Conservation (phyloP, 495 filamentous ascomycete genomes). For the Hypomontagnella submonticulosa region DNA sequence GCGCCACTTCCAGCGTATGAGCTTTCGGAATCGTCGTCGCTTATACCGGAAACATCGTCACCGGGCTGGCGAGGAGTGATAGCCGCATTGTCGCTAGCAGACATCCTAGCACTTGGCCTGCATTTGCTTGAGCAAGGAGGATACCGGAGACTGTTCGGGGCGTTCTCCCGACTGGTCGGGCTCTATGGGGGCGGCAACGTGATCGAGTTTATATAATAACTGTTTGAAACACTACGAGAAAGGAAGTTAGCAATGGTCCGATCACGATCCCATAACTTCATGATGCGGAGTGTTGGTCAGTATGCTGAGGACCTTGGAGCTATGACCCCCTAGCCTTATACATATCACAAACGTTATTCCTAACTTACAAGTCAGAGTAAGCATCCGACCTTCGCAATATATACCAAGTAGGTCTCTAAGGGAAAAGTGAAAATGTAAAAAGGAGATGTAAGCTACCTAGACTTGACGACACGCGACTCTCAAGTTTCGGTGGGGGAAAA, state of each 20-base stretch:
- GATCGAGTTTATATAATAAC: not conserved
- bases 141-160: not conserved
- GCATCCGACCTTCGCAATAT: constrained; percentile 4
- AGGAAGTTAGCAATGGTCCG: constrained; percentile 21
- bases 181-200: not conserved
- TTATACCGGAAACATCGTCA: constrained; percentile 6
- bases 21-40: constrained; percentile 33
- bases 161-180: constrained; percentile 2
- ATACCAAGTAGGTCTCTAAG: not conserved
- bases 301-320: constrained; percentile 19
- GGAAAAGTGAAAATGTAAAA: constrained; percentile 8
- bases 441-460: too few relatives aligned
- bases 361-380: constrained; percentile 7
- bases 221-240: constrained; percentile 7
- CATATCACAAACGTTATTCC: not conserved
- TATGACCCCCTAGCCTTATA: not conserved
- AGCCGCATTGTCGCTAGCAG: constrained; percentile 4
- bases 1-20: constrained; percentile 17
- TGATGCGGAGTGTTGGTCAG: not conserved
- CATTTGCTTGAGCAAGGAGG: constrained; percentile 14
- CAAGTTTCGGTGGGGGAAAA: constrained; percentile 22
- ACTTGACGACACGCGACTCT: constrained; percentile 32
- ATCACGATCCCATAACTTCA: not conserved
- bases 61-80: not conserved
- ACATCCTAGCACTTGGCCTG: constrained; percentile 28